Conservation (phyloP, 257 asterid species). For the Paulownia fortunei region DNA sequence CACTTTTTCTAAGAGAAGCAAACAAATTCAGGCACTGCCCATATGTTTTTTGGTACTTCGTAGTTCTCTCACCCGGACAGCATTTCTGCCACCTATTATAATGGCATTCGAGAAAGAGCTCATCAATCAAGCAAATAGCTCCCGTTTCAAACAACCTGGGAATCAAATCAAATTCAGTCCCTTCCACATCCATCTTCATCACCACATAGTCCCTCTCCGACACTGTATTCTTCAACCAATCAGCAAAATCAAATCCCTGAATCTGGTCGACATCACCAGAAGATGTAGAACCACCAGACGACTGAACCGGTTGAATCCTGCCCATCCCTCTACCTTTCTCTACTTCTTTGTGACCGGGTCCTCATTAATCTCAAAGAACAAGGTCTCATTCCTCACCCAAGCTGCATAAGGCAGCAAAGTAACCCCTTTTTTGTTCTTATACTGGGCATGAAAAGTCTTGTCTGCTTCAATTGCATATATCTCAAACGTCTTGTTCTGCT, state of each 20-base stretch:
- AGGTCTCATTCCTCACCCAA: constrained; percentile 88
- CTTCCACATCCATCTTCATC: constrained; percentile 99
- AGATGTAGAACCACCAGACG: constrained; percentile 42
- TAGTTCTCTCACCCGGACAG: constrained; percentile 89
- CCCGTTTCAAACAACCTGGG: constrained; percentile 87
- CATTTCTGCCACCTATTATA: constrained; percentile 98
- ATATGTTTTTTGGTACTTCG: constrained; percentile 79
- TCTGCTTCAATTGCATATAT: constrained; percentile 96
- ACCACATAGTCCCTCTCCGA: constrained; percentile 81
- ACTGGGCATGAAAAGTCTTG: constrained; percentile 68
- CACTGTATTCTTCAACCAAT: constrained; percentile 82
- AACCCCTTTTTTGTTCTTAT: constrained; percentile 78
- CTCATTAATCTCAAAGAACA: constrained; percentile 82
- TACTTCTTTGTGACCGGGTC: constrained; percentile 65
- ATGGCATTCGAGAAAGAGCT: constrained; percentile 93
- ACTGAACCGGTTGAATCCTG: constrained; percentile 86
- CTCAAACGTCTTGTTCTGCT: constrained; percentile 88
- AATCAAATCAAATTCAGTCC: constrained; percentile 91
- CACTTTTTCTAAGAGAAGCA: constrained; percentile 76
- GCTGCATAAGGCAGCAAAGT: constrained; percentile 90
- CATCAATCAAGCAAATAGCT: constrained; percentile 90
- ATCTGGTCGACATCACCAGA: constrained; percentile 73
- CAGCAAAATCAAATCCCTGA: constrained; percentile 91
- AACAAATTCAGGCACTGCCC: constrained; percentile 86
- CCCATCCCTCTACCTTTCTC: constrained; percentile 94